These are phyloP conservation scores for Cladophialophora chaetospira DNA, from an alignment of 2,329 filamentous ascomycete genomes.

Conservation along the genomic window DNA sequence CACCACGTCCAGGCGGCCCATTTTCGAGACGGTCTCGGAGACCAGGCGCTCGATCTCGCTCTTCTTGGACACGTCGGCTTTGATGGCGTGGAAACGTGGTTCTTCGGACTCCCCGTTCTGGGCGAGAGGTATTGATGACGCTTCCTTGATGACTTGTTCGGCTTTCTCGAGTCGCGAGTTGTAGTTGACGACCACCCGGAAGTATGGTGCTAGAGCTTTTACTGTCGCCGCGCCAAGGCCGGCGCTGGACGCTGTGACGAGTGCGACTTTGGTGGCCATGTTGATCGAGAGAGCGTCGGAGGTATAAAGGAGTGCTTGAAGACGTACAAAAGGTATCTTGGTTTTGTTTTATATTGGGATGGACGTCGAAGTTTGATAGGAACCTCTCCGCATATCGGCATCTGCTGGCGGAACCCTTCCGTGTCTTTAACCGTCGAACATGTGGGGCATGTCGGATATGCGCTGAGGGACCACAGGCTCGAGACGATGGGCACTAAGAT, in stretches of 20 bases:
- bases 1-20: slow-evolving; percentile 53
- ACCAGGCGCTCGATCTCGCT: slow-evolving; percentile 43
- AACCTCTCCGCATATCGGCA: too few relatives aligned
- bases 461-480: too few relatives aligned
- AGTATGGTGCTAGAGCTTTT: slow-evolving; percentile 31
- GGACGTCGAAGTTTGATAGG: too few relatives aligned
- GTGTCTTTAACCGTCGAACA: too few relatives aligned
- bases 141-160: slow-evolving; percentile 31
- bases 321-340: too few relatives aligned
- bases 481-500: too few relatives aligned
- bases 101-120: background rate
- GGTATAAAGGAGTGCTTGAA: too few relatives aligned
- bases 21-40: slow-evolving; percentile 45
- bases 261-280: slow-evolving; percentile 33
- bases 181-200: slow-evolving; percentile 35
- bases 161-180: slow-evolving; percentile 32
- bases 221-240: slow-evolving; percentile 33
- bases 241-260: slow-evolving; percentile 33
- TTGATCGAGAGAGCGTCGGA: too few relatives aligned
- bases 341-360: too few relatives aligned
- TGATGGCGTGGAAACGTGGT: slow-evolving; percentile 33
- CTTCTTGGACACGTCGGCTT: slow-evolving; percentile 30
- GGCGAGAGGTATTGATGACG: slow-evolving; percentile 24
- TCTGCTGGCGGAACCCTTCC: too few relatives aligned
- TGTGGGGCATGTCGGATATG: too few relatives aligned